These are phyloP conservation scores for Dendrobium nobile DNA, from an alignment of 106 monocot species.

Conservation along the genomic window DNA sequence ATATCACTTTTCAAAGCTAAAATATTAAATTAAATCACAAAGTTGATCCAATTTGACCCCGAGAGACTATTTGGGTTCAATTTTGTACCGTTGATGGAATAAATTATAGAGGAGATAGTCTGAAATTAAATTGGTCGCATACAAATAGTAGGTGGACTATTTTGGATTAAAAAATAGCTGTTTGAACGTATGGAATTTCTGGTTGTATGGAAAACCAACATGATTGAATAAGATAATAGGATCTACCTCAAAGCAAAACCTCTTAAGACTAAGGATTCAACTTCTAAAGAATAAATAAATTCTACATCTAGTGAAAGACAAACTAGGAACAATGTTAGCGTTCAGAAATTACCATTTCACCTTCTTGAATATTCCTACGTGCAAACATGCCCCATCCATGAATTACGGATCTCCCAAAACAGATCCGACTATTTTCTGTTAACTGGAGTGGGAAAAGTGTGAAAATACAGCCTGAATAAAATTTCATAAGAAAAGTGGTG, in stretches of 20 bases:
- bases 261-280: not conserved
- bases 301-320: not conserved
- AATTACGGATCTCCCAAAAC: slow-evolving; percentile 92
- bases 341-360: slow-evolving; percentile 77
- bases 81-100: no score
- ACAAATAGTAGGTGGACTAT: no score
- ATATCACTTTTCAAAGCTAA: not conserved
- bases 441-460: slow-evolving; percentile 28
- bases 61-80: no score
- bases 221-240: not conserved
- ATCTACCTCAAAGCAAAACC: not conserved
- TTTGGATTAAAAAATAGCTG: not conserved
- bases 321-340: not conserved
- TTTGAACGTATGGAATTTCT: not conserved
- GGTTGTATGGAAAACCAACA: not conserved
- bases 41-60: no score
- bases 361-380: slow-evolving; percentile 82
- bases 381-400: slow-evolving; percentile 99
- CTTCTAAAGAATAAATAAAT: not conserved
- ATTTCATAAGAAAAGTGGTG: not conserved
- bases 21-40: no score
- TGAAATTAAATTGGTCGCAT: no score
- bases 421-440: slow-evolving; percentile 74
- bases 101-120: no score
- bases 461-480: not conserved